A percentile compares a stretch with the other conserved stretches of the same genome.
Evolutionary conservation across 495 filamentous ascomycete genomes (phyloP).

Genomic region (Talaromyces adpressus): DNA sequence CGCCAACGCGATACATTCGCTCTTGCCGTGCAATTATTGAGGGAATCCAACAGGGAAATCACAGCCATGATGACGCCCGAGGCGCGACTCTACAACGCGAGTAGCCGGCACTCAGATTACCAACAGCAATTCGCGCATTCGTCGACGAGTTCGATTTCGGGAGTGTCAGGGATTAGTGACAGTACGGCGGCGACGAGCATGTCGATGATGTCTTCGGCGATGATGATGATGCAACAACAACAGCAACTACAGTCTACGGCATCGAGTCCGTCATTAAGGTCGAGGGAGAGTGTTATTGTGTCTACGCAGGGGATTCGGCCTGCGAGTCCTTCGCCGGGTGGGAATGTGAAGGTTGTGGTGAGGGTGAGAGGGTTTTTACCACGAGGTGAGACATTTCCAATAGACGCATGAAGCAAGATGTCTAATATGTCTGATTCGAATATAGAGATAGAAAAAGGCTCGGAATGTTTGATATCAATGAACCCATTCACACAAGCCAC

Average conservation of each 20-base stretch:
- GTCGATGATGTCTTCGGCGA: constrained; percentile 57
- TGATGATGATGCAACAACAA: constrained; percentile 19
- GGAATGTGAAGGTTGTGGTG: constrained; percentile 93
- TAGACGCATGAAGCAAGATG: background rate
- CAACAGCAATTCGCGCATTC: constrained; percentile 40
- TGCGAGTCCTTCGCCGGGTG: constrained; percentile 44
- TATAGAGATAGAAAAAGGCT: constrained; percentile 70
- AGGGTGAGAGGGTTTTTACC: constrained; percentile 83
- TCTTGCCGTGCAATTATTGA: constrained; percentile 40
- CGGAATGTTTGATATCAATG: constrained; percentile 85
- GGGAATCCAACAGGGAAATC: constrained; percentile 32
- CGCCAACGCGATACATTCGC: constrained; percentile 41
- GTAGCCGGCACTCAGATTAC: constrained; percentile 18
- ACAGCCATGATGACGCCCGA: constrained; percentile 43
- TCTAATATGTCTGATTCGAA: background rate
- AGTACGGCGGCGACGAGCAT: constrained; percentile 40
- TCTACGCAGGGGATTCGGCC: constrained; percentile 21
- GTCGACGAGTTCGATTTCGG: constrained; percentile 49
- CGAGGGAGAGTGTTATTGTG: constrained; percentile 57
- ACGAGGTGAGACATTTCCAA: constrained; percentile 54
- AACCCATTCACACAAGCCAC: constrained; percentile 77
- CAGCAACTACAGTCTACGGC: constrained; percentile 28
- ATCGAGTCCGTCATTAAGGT: constrained; percentile 61
- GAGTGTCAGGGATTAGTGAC: constrained; percentile 44
- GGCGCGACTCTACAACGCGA: constrained; percentile 46